These are phyloP conservation scores for Gilbertella persicaria DNA, from an alignment of 371 early-diverging fungal genomes.

Conservation along the genomic window DNA sequence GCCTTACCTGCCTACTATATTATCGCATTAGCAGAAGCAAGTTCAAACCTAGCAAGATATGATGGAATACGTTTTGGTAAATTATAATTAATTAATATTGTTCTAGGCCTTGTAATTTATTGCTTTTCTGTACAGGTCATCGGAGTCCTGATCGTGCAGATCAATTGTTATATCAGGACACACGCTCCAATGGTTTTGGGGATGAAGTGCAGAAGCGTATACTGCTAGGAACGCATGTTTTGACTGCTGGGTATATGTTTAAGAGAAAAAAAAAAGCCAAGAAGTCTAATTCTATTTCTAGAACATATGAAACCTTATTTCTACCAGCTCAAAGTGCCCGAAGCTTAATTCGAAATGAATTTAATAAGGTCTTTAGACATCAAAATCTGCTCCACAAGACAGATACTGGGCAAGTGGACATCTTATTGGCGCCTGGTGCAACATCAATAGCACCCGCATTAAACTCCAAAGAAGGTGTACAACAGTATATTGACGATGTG, in stretches of 20 bases:
- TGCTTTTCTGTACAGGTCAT: constrained; percentile 35
- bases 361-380: constrained; percentile 68
- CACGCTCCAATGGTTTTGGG: constrained; percentile 76
- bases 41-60: constrained; percentile 86
- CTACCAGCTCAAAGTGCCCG: constrained; percentile 82
- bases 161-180: constrained; percentile 60
- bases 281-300: background rate
- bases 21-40: constrained; percentile 90
- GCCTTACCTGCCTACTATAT: constrained; percentile 89
- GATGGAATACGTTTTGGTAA: constrained; percentile 88
- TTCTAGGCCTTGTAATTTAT: background rate
- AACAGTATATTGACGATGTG: constrained; percentile 82
- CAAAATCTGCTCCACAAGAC: constrained; percentile 33
- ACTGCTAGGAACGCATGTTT: constrained; percentile 82
- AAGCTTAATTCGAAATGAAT: constrained; percentile 77
- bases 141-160: constrained; percentile 25
- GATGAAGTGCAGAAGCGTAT: constrained; percentile 83
- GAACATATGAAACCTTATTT: constrained; percentile 69
- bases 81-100: background rate
- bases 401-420: constrained; percentile 39
- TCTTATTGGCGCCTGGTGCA: constrained; percentile 74
- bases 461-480: constrained; percentile 18
- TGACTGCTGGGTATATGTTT: constrained; percentile 82
- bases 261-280: constrained; percentile 14
- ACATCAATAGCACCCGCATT: constrained; percentile 66